phyloP scores from a whole-genome alignment of 176 grass and related monocot species.

The Echinochloa phyllopogon region DNA sequence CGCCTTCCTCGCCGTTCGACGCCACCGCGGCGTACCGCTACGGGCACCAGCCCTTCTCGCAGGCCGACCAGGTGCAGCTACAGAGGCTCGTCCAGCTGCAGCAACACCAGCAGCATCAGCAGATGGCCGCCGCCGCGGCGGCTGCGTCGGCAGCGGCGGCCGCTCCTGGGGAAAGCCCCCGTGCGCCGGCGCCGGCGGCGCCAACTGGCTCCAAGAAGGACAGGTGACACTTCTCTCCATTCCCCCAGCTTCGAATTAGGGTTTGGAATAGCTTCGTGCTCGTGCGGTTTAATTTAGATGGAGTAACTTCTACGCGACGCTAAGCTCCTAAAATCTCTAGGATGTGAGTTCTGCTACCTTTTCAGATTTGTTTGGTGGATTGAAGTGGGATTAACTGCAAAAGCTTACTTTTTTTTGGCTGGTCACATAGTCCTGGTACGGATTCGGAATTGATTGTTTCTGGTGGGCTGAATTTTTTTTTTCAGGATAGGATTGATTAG shows the following conservation, averaged over 20 bases:
- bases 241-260: conserved; percentile 31
- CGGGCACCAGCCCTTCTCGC: conserved; percentile 36
- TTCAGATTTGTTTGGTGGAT: conserved; percentile 34
- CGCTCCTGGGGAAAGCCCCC: conserved; percentile 47
- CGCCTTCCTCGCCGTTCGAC: conserved; percentile 41
- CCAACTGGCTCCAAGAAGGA: conserved; percentile 49
- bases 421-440: background rate
- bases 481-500: conserved; percentile 39
- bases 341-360: conserved; percentile 21
- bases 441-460: conserved; percentile 37
- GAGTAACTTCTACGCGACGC: conserved; percentile 48
- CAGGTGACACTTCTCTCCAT: conserved; percentile 29
- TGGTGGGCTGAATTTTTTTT: conserved; percentile 31
- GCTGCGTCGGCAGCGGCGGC: conserved; percentile 25
- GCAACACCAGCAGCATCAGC: conserved; percentile 40
- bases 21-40: conserved; percentile 29
- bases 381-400: conserved; percentile 16
- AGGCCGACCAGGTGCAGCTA: conserved; percentile 45
- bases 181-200: conserved; percentile 34
- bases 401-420: conserved; percentile 27
- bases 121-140: conserved; percentile 16
- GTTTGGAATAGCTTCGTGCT: conserved; percentile 20
- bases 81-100: conserved; percentile 58
- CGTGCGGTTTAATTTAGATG: conserved; percentile 18
- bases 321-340: conserved; percentile 5